phyloP scores from a whole-genome alignment of 352 stramenopile species.

The Phytophthora cryptogea region DNA sequence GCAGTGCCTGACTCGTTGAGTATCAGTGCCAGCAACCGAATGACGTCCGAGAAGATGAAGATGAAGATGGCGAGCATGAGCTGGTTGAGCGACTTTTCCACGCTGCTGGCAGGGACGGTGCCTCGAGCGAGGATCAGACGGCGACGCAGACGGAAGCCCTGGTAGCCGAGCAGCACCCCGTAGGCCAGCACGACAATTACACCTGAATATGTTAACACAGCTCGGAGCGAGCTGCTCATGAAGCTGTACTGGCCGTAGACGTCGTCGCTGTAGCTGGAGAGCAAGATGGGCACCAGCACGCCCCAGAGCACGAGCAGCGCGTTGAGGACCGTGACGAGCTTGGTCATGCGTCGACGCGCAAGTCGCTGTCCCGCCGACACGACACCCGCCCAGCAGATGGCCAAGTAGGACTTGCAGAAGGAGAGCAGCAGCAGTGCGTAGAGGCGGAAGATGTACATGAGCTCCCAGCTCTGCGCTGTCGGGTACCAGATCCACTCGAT shows the following conservation, averaged over 20 bases:
- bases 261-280: conserved; percentile 55
- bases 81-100: conserved; percentile 83
- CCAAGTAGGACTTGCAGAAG: conserved; percentile 83
- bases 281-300: conserved; percentile 55
- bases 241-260: conserved; percentile 69
- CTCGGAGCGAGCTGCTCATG: conserved; percentile 55
- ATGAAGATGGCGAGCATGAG: conserved; percentile 83
- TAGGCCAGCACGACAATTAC: conserved; percentile 68
- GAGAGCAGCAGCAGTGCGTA: conserved; percentile 74
- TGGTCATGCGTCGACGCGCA: conserved; percentile 58
- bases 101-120: conserved; percentile 63
- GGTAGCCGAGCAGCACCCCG: conserved; percentile 67
- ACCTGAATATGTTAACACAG: conserved; percentile 61
- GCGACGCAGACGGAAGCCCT: conserved; percentile 72
- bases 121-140: conserved; percentile 74
- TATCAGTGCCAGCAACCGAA: conserved; percentile 68
- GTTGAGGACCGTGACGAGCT: conserved; percentile 64
- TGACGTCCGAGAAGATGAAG: conserved; percentile 74
- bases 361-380: conserved; percentile 70
- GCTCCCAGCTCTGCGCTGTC: conserved; percentile 63
- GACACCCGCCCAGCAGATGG: conserved; percentile 81
- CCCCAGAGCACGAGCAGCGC: conserved; percentile 58
- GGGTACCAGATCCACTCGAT: conserved; percentile 66
- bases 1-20: conserved; percentile 56
- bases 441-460: conserved; percentile 65